Percentiles rank a stretch among this genome's conserved stretches.
These are phyloP conservation scores for Dothidotthia symphoricarpi DNA, from an alignment of 2,329 filamentous ascomycete species.

Conservation along the genomic window DNA sequence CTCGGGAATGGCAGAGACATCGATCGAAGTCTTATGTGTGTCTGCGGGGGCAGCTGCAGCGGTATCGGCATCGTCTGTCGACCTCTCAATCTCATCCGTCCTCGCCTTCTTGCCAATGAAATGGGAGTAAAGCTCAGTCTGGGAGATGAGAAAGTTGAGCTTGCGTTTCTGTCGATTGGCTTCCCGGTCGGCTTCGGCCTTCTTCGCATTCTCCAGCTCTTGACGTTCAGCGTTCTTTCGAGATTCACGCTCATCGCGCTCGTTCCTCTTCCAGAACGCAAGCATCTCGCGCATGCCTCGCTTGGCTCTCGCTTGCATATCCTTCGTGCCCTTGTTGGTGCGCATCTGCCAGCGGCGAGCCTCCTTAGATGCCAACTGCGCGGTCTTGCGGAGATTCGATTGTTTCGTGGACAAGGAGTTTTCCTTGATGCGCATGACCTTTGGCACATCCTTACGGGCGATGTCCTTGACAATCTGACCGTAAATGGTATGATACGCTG, in stretches of 20 bases:
- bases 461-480: constrained; percentile 97
- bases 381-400: constrained; percentile 97
- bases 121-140: constrained; percentile 97
- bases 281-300: constrained; percentile 99
- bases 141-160: constrained; percentile 98
- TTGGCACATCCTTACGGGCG: constrained; percentile 87
- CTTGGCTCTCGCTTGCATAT: constrained; percentile 94
- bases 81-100: constrained; percentile 89
- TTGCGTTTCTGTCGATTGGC: constrained; percentile 97
- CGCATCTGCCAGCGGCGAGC: constrained; percentile 95
- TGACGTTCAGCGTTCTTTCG: constrained; percentile 92
- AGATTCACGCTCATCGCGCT: constrained; percentile 92
- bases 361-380: constrained; percentile 93
- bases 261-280: constrained; percentile 98
- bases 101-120: constrained; percentile 99
- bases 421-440: constrained; percentile 83
- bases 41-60: constrained; percentile 47
- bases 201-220: constrained; percentile 93
- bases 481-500: constrained; percentile 94
- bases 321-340: constrained; percentile 98
- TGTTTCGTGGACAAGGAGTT: constrained; percentile 82
- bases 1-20: constrained; percentile 50
- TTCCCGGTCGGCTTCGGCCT: constrained; percentile 95
- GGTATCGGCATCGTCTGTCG: constrained; percentile 69
- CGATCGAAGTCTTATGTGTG: constrained; percentile 46